Base-by-base conservation (phyloP, 2,329 filamentous ascomycete species). In the Trichophyton schoenleinii region DNA sequence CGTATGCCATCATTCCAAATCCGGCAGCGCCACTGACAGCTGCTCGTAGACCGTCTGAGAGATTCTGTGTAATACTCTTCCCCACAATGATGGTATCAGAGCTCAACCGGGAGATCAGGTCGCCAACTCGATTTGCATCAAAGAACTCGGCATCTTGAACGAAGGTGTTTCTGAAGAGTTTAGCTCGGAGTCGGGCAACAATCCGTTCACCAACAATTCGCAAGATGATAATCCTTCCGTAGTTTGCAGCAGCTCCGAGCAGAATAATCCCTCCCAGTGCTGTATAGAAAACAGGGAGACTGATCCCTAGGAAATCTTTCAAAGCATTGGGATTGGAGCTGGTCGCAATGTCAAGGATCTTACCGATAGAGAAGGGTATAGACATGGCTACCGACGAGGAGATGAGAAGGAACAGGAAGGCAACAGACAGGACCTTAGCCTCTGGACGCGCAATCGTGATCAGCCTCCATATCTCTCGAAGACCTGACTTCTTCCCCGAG, bases 141-240 rank as follows among this genome's bases (percentile, higher is more conserved):
- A 99, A 99, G 77, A 99, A 99, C 70, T 97, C 94, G 62, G 94
- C 94, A 73, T 99, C 94, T 73, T 99, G 94, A n/a, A 94, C 82
- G 68, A 95, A 95, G 0, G 94, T 99, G 65, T 88, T 85, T 66
- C 90, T 85, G 77, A 95, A 99, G 3, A 99, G 83, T 70, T 90
- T 88, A 15, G 91, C 92, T 63, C 94, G 85, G 61, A 99, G 80
- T 67, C 92, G 84, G 9, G 92, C 87, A 60, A 99, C 94, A 62
- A 99, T 94, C 48, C 94, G 83, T 75, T 99, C 94, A 65, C 94
- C 95, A 6, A 99, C 89, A 64, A 97, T 94, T 28, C 94, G 85
- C 22, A 99, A 82, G 60, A 97, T 86, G 62, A 97, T 87, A 68
- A 99, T 95, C 66, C 94, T 86, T 36, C 91, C 88, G 74, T 96